These are phyloP conservation scores for Puccinia brachypodii DNA, from an alignment of 1,284 basidiomycete genomes.

Conservation along the genomic window DNA sequence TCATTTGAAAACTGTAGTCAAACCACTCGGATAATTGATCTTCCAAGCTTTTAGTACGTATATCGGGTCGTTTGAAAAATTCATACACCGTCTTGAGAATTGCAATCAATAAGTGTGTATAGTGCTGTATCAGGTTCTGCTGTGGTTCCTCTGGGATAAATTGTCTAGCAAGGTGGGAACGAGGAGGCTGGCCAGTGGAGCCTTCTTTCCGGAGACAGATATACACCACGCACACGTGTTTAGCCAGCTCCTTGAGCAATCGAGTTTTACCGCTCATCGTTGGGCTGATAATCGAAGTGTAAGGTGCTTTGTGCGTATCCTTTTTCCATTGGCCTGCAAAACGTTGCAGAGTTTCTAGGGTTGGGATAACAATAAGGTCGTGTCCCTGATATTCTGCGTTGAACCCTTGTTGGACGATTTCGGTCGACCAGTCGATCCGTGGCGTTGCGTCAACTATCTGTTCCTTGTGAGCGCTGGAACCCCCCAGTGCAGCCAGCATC, in stretches of 20 bases:
- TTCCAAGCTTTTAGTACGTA: not conserved
- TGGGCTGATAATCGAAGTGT: not conserved
- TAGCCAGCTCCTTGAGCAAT: not conserved
- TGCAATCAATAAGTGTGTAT: not conserved
- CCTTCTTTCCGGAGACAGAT: not conserved
- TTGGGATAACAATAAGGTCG: not conserved
- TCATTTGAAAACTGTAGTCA: constrained; percentile 8
- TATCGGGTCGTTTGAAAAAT: not conserved
- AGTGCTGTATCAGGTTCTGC: not conserved
- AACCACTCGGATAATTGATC: not conserved
- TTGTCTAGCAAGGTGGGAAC: not conserved
- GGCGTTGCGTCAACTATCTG: not conserved
- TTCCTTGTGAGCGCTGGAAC: not conserved
- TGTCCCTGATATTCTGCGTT: not conserved
- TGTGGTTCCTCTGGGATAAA: not conserved
- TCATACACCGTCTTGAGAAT: not conserved
- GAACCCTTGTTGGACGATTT: not conserved
- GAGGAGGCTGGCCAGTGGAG: not conserved
- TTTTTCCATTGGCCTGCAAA: not conserved
- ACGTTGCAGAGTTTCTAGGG: not conserved
- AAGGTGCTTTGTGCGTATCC: not conserved
- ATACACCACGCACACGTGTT: not conserved
- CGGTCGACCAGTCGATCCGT: not conserved
- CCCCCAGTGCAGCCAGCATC: not conserved
- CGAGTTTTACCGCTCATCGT: constrained; percentile 2